These are phyloP conservation scores for Chlorella variabilis DNA, from an alignment of 163 green algal species.

Conservation along the genomic window DNA sequence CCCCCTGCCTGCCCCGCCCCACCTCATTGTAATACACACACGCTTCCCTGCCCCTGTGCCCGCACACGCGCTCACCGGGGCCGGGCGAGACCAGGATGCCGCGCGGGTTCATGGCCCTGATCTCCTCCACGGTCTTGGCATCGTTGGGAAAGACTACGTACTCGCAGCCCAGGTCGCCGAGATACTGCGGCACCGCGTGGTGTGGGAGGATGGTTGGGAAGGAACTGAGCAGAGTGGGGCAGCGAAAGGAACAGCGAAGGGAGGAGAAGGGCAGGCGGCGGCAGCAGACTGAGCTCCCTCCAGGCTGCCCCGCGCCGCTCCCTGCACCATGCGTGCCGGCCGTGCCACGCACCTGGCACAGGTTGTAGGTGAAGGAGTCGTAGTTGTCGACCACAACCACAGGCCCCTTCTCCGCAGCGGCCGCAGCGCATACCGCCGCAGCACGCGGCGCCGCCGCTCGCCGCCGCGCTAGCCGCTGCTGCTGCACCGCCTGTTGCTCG, in stretches of 20 bases:
- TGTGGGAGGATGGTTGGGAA: background rate
- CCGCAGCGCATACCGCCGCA: no score
- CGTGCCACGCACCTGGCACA: slow-evolving; percentile 95
- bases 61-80: slow-evolving; percentile 69
- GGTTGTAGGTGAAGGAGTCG: slow-evolving; percentile 99
- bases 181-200: slow-evolving; percentile 79
- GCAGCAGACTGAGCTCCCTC: no score
- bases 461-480: background rate
- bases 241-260: no score
- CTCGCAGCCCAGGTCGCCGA: slow-evolving; percentile 91
- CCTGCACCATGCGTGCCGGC: no score
- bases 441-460: background rate
- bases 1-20: no score
- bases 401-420: slow-evolving; percentile 48
- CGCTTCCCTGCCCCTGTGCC: no score
- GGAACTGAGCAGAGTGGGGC: no score
- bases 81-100: slow-evolving; percentile 95
- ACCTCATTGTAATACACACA: no score
- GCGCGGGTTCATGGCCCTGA: slow-evolving; percentile 82
- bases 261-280: no score
- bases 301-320: no score
- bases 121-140: slow-evolving; percentile 91
- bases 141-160: slow-evolving; percentile 98
- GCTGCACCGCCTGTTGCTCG: background rate
- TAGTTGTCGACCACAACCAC: slow-evolving; percentile 99